phyloP scores from a whole-genome alignment of 2,329 filamentous ascomycete species.

The Neofusicoccum laricinum region DNA sequence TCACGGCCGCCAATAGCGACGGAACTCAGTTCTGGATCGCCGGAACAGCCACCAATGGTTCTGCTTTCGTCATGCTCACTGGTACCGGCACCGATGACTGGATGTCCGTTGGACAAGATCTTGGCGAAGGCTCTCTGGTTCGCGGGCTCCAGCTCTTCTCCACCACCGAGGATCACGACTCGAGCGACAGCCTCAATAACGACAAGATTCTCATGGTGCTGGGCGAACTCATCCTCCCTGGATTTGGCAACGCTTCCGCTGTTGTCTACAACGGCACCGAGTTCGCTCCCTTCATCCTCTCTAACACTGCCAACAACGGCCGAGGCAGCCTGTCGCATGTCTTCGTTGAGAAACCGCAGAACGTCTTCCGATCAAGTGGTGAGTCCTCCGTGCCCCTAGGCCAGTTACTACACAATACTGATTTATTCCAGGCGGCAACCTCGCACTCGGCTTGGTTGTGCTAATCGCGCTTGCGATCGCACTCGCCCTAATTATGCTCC shows the following conservation, averaged over 20 bases:
- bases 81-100: conserved; percentile 76
- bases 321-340: conserved; percentile 75
- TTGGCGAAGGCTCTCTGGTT: conserved; percentile 66
- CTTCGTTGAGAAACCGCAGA: conserved; percentile 73
- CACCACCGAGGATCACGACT: conserved; percentile 64
- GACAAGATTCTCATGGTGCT: conserved; percentile 76
- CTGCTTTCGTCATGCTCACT: conserved; percentile 65
- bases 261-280: conserved; percentile 82
- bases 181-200: conserved; percentile 61
- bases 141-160: conserved; percentile 79
- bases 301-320: conserved; percentile 57
- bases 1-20: conserved; percentile 71
- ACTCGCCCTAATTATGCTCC: conserved; percentile 71
- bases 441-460: conserved; percentile 74
- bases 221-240: conserved; percentile 73
- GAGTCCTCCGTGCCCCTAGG: conserved; percentile 37
- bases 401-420: neutral
- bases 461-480: conserved; percentile 78
- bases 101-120: conserved; percentile 60
- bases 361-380: conserved; percentile 68
- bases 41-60: conserved; percentile 66
- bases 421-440: neutral
- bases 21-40: conserved; percentile 77
- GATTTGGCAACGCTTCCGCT: conserved; percentile 78
- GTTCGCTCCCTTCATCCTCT: conserved; percentile 76